A percentile compares a stretch with the other conserved stretches of the same genome.
Conservation (phyloP, 2,329 filamentous ascomycete species). For the Mariannaea sp. region DNA sequence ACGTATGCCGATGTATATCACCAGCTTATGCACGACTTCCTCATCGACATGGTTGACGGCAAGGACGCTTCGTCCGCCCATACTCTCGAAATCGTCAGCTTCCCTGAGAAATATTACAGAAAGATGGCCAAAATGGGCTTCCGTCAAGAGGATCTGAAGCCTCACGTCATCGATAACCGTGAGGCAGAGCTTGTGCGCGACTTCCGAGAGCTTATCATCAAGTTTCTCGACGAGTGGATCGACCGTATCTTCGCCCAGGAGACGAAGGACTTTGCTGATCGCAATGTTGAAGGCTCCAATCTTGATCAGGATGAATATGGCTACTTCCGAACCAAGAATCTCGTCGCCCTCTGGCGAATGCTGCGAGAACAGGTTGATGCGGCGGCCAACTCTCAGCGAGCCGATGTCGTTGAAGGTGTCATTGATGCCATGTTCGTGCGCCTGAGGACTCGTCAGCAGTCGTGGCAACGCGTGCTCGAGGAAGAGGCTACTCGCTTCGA, state of each 20-base stretch:
- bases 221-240: conserved; percentile 96
- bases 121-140: conserved; percentile 94
- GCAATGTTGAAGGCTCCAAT: conserved; percentile 73
- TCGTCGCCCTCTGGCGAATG: conserved; percentile 98
- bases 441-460: conserved; percentile 78
- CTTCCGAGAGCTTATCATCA: conserved; percentile 94
- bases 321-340: conserved; percentile 87
- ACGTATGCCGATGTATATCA: conserved; percentile 93
- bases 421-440: conserved; percentile 94
- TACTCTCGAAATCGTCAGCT: conserved; percentile 89
- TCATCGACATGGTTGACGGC: conserved; percentile 82
- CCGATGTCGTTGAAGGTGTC: conserved; percentile 92
- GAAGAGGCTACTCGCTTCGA: conserved; percentile 81
- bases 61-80: conserved; percentile 83
- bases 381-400: conserved; percentile 80
- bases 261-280: conserved; percentile 76
- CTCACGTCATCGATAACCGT: conserved; percentile 88
- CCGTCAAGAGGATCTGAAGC: conserved; percentile 73
- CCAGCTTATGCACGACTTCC: conserved; percentile 91
- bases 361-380: conserved; percentile 88
- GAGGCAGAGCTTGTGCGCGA: conserved; percentile 90
- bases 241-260: conserved; percentile 87
- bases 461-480: conserved; percentile 87
- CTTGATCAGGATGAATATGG: conserved; percentile 87
- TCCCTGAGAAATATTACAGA: conserved; percentile 93